Base-by-base conservation (phyloP, 805 yeast species). In the Saturnispora saitoi region DNA sequence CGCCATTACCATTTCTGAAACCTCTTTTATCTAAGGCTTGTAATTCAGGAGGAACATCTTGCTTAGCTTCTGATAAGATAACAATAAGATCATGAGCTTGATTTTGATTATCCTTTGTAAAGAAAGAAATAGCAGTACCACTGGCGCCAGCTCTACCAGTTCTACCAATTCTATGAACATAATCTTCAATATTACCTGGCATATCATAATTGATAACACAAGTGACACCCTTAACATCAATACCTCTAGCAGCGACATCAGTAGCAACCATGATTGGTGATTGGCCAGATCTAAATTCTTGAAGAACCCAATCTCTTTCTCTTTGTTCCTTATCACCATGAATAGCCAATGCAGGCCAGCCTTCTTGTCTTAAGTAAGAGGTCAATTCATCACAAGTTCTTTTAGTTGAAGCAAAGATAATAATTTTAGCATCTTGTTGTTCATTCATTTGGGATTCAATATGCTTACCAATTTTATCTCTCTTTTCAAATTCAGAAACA, bases 201-300 rank as follows among this genome's bases (percentile, higher is more conserved):
- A 91, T 91, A 70, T 91, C 98, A 64, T 78, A 88, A 81, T 93
- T 93, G 67, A 93, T 77, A 53, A 93, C 99, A 62, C 75, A 81
- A 60, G 90, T 84, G 67, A 93, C 87, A 69, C 97, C 99, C 77
- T 93, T 93, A 70, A 93, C 99, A 73, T 93, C 99, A 75, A 93
- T 89, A 81, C 99, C 99, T 79, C 99, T 86, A 58, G 99, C 96
- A 55, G 99, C 99, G 68, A 93, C 99, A 70, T 93, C 99, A 56
- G 99, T 93, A 54, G 99, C 99, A 66, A 90, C 96, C 97, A 93
- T 89, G 63, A 93, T 83, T 56, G 96, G 96, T 48, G 95, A 81
- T 70, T 82, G 86, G 61, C 98, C 98, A 52, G 79, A 65, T 78
- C 85, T 86, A 76, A 93, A 93, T 72, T 91, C 96, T 58, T 73